Base-by-base conservation (phyloP, 2,329 filamentous ascomycete species). In the Pseudogymnoascus sp. region DNA sequence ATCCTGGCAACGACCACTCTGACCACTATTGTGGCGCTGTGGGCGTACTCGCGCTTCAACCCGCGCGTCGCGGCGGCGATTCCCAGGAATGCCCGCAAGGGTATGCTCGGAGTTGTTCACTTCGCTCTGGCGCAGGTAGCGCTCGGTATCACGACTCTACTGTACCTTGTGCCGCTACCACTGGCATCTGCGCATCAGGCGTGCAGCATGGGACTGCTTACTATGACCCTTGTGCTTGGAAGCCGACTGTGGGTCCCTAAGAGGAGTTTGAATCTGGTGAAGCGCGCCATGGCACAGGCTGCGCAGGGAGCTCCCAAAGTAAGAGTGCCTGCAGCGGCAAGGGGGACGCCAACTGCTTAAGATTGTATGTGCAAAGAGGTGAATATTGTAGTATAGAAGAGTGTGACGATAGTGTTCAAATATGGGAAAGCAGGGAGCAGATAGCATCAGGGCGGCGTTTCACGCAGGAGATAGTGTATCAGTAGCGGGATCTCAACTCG, bases 181-280 rank as follows among this genome's bases (percentile, higher is more conserved):
- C 79, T 99, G 8, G 94, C 93, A 0, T 92, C 93, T 2, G 87
- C 90, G 6, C 94, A 99, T 74, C 94, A 99, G 76, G 94, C 94
- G 1, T 93, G 94, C 39, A 90, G 87, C 64, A 77, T 99, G 67
- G 90, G 90, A 1, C 78, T 99, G 18, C 77, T 99, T 64, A 95
- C 90, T 0, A 91, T 90, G 48, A 87, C 87, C 0, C 78, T 96
- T 21, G 82, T 97, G 0, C 78, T 97, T 37, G 90, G 89, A 9
- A 91, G 87, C 69, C 82, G 91, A 40, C 75, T 95, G 61, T 89
- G 88, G 76, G 80, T 92, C 60, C 89, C 91, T 1, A 85, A 80
- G 67, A 78, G 85, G 31, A 85, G 85, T 1, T 74, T 88, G 59
- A 80, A 78, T 61, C 71, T 89, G 64, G 75, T 92, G 29, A 76